These are phyloP conservation scores for Sphagnum tenellum DNA, from an alignment of 225 moss, liverwort and hornwort genomes.

Conservation along the genomic window DNA sequence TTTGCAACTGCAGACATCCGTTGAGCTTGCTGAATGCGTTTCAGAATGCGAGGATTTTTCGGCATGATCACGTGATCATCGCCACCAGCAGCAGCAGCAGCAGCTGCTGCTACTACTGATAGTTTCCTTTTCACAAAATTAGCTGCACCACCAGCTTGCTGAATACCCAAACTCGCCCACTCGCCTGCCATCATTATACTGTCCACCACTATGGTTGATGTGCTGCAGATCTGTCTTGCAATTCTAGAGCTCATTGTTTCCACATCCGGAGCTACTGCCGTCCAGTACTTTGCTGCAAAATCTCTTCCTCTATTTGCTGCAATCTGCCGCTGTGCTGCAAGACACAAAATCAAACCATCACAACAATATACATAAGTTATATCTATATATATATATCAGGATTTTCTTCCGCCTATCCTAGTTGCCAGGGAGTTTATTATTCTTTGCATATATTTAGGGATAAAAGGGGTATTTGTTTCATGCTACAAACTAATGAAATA, in stretches of 20 bases:
- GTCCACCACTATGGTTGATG: constrained; percentile 37
- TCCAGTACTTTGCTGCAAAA: constrained; percentile 44
- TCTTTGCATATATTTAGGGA: no score
- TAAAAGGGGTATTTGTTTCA: no score
- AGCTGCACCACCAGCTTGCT: constrained; percentile 12
- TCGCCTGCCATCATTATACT: constrained; percentile 27
- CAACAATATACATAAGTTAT: no score
- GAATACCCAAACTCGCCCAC: constrained; percentile 46
- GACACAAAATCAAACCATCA: no score
- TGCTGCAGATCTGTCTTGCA: constrained; percentile 35
- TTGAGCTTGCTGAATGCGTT: constrained; percentile 75
- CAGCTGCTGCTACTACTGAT: no score
- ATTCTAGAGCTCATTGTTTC: constrained; percentile 33
- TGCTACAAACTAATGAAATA: no score
- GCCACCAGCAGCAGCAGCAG: not conserved
- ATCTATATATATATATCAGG: no score
- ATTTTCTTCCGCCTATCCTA: no score
- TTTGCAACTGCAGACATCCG: constrained; percentile 89
- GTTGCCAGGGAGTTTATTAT: no score
- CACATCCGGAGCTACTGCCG: constrained; percentile 46
- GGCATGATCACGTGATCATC: constrained; percentile 1
- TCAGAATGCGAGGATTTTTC: constrained; percentile 58
- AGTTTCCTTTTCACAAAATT: constrained; percentile 8
- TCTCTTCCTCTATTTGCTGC: constrained; percentile 8
- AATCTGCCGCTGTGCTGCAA: no score